A percentile compares a stretch with the other conserved stretches of the same genome.
phyloP scores from a whole-genome alignment of 331 rosid genomes.

The Acacia pycnantha region DNA sequence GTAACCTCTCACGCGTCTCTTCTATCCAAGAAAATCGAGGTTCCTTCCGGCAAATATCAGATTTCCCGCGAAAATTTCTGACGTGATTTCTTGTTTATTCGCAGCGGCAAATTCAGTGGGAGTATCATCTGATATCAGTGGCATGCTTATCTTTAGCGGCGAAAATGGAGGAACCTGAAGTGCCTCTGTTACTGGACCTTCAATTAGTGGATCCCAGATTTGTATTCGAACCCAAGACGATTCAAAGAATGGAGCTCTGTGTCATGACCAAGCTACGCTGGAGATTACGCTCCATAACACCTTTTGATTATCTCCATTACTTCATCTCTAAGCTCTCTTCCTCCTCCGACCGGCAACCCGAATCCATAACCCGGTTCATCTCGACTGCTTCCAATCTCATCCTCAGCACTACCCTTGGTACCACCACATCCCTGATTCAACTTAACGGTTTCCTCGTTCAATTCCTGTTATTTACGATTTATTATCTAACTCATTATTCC shows the following conservation, averaged over 20 bases:
- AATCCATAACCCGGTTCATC: conserved; percentile 16
- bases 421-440: neutral
- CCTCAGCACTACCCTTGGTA: conserved; percentile 60
- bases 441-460: neutral
- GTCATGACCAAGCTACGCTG: conserved; percentile 61
- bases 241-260: conserved; percentile 73
- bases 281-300: conserved; percentile 70
- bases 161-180: conserved; percentile 69
- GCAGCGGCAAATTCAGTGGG: conserved; percentile 46
- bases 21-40: neutral
- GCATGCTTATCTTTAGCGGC: conserved; percentile 84
- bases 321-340: conserved; percentile 55
- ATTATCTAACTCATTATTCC: neutral
- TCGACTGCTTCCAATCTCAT: conserved; percentile 49
- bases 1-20: conserved; percentile 17
- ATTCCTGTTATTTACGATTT: neutral
- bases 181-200: conserved; percentile 63
- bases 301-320: conserved; percentile 59
- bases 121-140: conserved; percentile 71
- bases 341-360: conserved; percentile 17
- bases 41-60: neutral
- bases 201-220: conserved; percentile 55
- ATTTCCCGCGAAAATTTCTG: neutral
- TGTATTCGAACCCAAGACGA: conserved; percentile 56
- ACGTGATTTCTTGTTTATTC: neutral